Evolutionary conservation across 768 basidiomycete genomes (phyloP).

Genomic region (Favolaschia claudopus): DNA sequence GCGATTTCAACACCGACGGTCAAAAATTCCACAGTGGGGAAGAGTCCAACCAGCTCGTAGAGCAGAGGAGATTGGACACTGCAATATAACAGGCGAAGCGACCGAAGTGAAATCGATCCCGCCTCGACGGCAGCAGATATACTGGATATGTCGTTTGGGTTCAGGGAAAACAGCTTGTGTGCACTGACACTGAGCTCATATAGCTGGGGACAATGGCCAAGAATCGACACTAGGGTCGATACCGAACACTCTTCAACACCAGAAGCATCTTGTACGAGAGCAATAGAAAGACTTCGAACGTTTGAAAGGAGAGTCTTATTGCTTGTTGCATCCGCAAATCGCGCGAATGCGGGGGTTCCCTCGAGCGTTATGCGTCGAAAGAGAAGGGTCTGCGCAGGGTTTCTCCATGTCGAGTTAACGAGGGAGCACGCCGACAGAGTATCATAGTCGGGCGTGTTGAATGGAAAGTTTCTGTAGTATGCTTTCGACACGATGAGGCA

Average conservation of each 20-base stretch:
- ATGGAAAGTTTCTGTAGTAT: constrained; percentile 20
- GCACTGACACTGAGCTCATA: constrained; percentile 23
- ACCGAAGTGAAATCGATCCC: constrained; percentile 7
- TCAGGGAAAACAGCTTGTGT: constrained; percentile 7
- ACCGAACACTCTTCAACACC: not conserved
- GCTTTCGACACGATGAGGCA: constrained; percentile 27
- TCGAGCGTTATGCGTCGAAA: constrained; percentile 14
- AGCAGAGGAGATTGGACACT: constrained; percentile 52
- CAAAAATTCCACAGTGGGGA: constrained; percentile 47
- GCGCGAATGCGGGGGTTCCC: constrained; percentile 3
- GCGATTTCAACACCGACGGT: constrained; percentile 46
- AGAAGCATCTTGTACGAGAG: not conserved
- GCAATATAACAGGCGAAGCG: constrained; percentile 34
- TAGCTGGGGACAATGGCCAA: constrained; percentile 4
- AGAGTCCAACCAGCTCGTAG: constrained; percentile 49
- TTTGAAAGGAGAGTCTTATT: constrained; percentile 3
- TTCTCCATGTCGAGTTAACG: constrained; percentile 24
- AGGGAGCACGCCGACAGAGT: constrained; percentile 21
- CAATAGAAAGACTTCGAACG: constrained; percentile 8
- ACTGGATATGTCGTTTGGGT: not conserved
- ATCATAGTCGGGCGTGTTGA: constrained; percentile 23
- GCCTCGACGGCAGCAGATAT: not conserved
- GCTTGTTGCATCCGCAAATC: not conserved
- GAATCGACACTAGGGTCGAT: constrained; percentile 7
- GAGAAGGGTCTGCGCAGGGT: constrained; percentile 25